Evolutionary conservation across 768 basidiomycete genomes (phyloP), one percentile per base, ranked within the genome.

Genomic region (Naganishia vaughanmartiniae): DNA sequence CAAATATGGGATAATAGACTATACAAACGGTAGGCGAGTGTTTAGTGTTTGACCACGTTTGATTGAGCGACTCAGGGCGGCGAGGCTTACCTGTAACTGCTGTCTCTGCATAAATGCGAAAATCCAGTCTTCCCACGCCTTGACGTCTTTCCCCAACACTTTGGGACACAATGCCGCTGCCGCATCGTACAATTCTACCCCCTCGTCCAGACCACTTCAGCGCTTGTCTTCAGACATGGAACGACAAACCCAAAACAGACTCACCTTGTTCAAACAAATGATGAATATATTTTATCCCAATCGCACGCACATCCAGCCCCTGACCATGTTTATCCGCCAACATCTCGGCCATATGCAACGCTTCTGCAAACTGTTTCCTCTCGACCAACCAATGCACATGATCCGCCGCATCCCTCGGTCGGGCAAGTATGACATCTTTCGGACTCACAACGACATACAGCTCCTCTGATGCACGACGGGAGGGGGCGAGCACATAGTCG

Each of bases 61-160:
- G 28, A 65, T n/a, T 28, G 33, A 26, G 56, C 19, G 28, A 2
- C 26, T 36, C n/a, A n/a, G n/a, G 33, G 34, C 9, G 12, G 12
- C 60, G 42, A 5, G 21, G 80, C 86, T 28, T 71, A 91, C 93
- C 81, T 90, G 87, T 19, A 97, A 82, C 69, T 92, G 88, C 30
- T 86, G 85, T 74, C 89, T 87, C 79, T 92, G 87, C 0, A 90
- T 90, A 78, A 95, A 98, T 17, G 87, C 83, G 76, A 96, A 95
- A 76, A 97, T 90, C 91, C 91, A 96, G 75, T 90, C 87, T 77
- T 97, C 94, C 96, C 96, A 99, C n/a, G 86, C 85, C 76, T 88
- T 89, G 14, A 85, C 81, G 74, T 95, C 87, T 54, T 87, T 87
- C 4, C 86, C 89, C 73, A 95, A 90, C 9, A 97, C 92, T 78